Base-by-base conservation (phyloP, 441 rosid species). In the Isatis lusitanica region DNA sequence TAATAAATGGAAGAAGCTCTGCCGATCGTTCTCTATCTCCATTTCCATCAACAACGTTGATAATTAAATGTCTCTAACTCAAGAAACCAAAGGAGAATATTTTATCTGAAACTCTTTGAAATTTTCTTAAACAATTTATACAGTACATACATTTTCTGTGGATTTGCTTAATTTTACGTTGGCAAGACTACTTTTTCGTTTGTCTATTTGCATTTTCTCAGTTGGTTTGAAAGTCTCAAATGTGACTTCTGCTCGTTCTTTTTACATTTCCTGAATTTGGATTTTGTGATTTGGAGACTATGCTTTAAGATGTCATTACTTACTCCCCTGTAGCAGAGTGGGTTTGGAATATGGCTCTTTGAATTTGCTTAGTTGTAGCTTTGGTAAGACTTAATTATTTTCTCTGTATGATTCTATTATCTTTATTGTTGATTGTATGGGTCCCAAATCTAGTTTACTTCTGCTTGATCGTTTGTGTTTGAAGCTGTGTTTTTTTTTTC, bases 1-100 rank as follows among this genome's bases (percentile, higher is more conserved):
- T 61, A 74, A 74, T 67, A 67, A 74, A 66, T 38, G 67, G 73
- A 64, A 65, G 66, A 73, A 65, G 70, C 60, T 30, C 21, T 7
- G 10, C n/a, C 17, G 17, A 16, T n/a, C 63, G 39, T 26, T 68
- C 28, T 57, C 9, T 13, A 16, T 35, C 46, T 35, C 63, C 9
- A 28, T 26, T 26, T 16, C 13, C 51, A 8, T 66, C 60, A 18
- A 51, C 62, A 53, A 15, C 10, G 6, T 68, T 17, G 40, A 26
- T 10, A 4, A 26, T 28, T 6, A 15, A 2, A 15, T n/a, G 48
- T 44, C 55, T 21, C 10, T 2, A 18, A 10, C 6, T 46, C 11
- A 46, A 46, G 51, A 46, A 46, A 5, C 51, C 51, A 16, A 16
- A 46, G 4, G 17, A 46, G 51, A 16, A 46, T 46, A 3, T 8